Base-by-base conservation (phyloP, 805 yeast species). In the Ascoidea asiatica region DNA sequence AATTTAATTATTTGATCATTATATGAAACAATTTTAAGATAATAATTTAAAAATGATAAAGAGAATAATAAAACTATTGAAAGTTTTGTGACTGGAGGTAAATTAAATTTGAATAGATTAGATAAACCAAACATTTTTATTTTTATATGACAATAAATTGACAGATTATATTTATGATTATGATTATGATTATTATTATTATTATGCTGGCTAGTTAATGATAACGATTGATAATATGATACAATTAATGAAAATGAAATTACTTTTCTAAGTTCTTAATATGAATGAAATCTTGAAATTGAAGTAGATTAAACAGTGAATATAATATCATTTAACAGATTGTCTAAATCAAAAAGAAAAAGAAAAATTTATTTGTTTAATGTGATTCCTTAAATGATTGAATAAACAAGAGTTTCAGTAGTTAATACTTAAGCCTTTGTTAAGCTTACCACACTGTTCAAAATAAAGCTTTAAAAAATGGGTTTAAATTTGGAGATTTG, bases 1-100 rank as follows among this genome's bases (percentile, higher is more conserved):
- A n/a, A n/a, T n/a, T n/a, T n/a, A n/a, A n/a, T n/a, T n/a, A n/a
- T n/a, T n/a, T n/a, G n/a, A 21, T 19, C n/a, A 11, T 39, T 22
- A 7, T 7, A 6, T 5, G 29, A 44, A 19, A n/a, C 21, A 6
- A 11, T 17, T 33, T 41, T 43, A 5, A 43, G 19, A 23, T 43
- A 48, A 19, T 15, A 43, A n/a, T 43, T 18, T 5, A 43, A 22
- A 4, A 43, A 5, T 8, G 49, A 38, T 4, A 39, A 15, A 7
- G 18, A 35, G 5, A 48, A 22, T 13, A 23, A 46, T 37, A 40
- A 21, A 4, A 20, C 43, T 8, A 48, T 21, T 17, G 40, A 42
- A 8, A 43, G 8, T 29, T 38, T 37, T 4, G 47, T 46, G 20
- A 46, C 38, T 29, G 42, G 38, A 8, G 50, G 50, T 5, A 48